Evolutionary conservation across 805 yeast species (phyloP), one percentile per base, ranked within the genome.

Genomic region (Wickerhamiella azyma): DNA sequence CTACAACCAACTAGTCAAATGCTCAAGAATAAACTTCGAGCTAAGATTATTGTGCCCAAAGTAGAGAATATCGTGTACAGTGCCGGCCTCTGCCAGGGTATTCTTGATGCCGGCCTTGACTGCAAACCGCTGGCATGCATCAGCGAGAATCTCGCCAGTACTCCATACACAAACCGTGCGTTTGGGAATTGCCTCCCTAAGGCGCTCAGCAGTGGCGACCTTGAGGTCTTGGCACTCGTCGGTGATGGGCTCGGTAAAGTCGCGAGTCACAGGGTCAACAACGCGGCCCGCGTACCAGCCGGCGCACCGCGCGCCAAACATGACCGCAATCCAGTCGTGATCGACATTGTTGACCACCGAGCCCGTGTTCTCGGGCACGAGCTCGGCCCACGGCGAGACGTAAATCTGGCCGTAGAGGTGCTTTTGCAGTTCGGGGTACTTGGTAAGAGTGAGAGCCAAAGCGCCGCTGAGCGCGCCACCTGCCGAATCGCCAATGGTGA

Each of bases 401-500:
- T 32, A 44, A n/a, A 44, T 26, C 18, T 24, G 37, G n/a, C 37
- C 47, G 29, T 16, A 44, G 37, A 36, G 39, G 16, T 41, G 32
- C 11, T 18, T 18, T 11, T 35, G 40, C 11, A 30, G 42, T 10
- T 43, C 41, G 13, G 39, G 39, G 35, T 16, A 24, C 13, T 18
- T n/a, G 14, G 19, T 24, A 18, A 38, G 41, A 6, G 24, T 14
- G 21, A 44, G 35, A 14, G 38, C 36, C 17, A 38, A 32, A 2
- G 47, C 53, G 11, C 59, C 42, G 1, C 52, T 47, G 26, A 62
- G 47, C 39, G 59, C 57, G 1, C 59, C 65, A 19, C 66, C 65
- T 10, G 60, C 60, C 9, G 65, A 61, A 43, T 62, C 66, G 14
- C 66, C 66, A 24, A 52, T 45, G 2, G 57, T 40, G 9, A 57